These are phyloP conservation scores for Myxozyma monticola DNA, from an alignment of 805 yeast species.

Conservation along the genomic window DNA sequence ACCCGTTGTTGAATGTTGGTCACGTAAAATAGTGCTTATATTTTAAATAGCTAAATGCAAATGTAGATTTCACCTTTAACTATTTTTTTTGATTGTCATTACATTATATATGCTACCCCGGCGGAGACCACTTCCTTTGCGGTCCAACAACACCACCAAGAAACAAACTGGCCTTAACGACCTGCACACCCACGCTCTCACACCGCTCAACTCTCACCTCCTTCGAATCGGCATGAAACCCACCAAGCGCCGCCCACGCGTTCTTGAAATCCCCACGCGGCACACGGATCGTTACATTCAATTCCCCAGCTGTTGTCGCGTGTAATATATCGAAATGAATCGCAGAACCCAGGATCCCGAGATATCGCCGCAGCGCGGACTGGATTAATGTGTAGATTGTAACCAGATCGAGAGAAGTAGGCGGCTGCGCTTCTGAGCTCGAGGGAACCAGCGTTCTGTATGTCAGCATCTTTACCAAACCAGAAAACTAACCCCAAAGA, in stretches of 20 bases:
- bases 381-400: conserved; percentile 15
- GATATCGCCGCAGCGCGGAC: conserved; percentile 11
- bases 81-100: background rate
- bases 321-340: conserved; percentile 16
- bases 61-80: background rate
- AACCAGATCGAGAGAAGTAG: conserved; percentile 6
- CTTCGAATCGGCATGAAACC: conserved; percentile 6
- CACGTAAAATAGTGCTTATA: background rate
- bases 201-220: too few relatives aligned
- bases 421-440: background rate
- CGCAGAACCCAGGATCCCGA: conserved; percentile 22
- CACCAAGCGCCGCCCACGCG: conserved; percentile 21
- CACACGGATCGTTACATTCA: conserved; percentile 12
- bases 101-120: background rate
- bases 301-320: background rate
- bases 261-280: conserved; percentile 5
- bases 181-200: conserved; percentile 9
- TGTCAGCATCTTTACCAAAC: too few relatives aligned
- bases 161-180: conserved; percentile 6
- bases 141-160: conserved; percentile 18
- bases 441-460: conserved; percentile 2
- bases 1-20: background rate
- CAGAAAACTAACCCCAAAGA: too few relatives aligned
- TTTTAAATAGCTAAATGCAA: background rate
- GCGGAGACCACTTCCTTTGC: conserved; percentile 17